Conservation (phyloP, 192 early-diverging fungal genomes). For the Gonapodya prolifera region DNA sequence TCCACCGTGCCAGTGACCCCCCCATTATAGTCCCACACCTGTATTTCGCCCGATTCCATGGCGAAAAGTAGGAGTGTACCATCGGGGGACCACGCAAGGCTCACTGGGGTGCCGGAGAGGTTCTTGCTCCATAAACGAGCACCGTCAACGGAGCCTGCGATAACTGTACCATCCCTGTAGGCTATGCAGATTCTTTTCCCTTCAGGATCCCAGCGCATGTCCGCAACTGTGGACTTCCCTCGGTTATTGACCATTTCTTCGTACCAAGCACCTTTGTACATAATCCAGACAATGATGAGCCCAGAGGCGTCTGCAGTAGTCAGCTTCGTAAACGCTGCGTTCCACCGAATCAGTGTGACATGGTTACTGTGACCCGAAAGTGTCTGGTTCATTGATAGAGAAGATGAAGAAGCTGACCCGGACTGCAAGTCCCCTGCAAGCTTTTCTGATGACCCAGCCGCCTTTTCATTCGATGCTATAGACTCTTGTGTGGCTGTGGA, state of each 20-base stretch:
- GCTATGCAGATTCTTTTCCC: constrained; percentile 43
- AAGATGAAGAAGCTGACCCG: constrained; percentile 17
- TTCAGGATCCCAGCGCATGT: constrained; percentile 45
- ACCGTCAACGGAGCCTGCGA: constrained; percentile 48
- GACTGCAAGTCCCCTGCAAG: not conserved
- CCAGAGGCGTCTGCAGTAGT: constrained; percentile 46
- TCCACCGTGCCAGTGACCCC: constrained; percentile 25
- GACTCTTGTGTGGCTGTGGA: not conserved
- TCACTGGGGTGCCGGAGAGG: constrained; percentile 22
- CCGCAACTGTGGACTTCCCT: constrained; percentile 42
- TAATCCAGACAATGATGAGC: constrained; percentile 51
- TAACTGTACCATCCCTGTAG: constrained; percentile 51
- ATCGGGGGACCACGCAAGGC: constrained; percentile 46
- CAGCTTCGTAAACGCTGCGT: constrained; percentile 36
- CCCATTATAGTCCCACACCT: constrained; percentile 36
- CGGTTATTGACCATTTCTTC: constrained; percentile 60
- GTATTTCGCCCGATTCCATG: constrained; percentile 32
- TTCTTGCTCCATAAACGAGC: constrained; percentile 49
- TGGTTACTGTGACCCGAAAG: constrained; percentile 40
- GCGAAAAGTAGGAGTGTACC: constrained; percentile 39
- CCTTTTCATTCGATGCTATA: not conserved
- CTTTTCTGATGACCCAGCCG: not conserved
- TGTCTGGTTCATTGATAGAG: constrained; percentile 50
- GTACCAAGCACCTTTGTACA: constrained; percentile 52
- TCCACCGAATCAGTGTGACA: constrained; percentile 41